These are phyloP conservation scores for Akanthomyces muscarius DNA, from an alignment of 2,329 filamentous ascomycete species.

Conservation along the genomic window DNA sequence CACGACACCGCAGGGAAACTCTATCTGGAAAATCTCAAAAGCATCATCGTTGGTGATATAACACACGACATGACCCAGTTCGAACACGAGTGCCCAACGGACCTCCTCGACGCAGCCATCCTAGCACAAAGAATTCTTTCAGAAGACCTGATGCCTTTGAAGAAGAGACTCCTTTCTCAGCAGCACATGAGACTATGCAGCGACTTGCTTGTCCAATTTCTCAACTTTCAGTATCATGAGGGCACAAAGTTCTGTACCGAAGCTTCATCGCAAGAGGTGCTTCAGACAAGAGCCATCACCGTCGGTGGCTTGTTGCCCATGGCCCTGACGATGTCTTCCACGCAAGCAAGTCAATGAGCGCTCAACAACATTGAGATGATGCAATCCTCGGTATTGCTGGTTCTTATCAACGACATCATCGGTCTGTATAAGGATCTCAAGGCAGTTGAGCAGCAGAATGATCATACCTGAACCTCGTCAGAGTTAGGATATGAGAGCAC, in stretches of 20 bases:
- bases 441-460: conserved; percentile 7
- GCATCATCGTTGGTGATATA: background rate
- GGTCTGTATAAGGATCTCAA: conserved; percentile 15
- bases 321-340: background rate
- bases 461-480: conserved; percentile 16
- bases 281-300: conserved; percentile 5
- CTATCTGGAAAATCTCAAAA: conserved; percentile 14
- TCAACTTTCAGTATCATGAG: conserved; percentile 10
- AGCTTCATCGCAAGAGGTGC: background rate
- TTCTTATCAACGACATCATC: conserved; percentile 15
- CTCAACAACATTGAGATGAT: background rate
- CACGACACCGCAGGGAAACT: conserved; percentile 10
- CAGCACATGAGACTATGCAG: conserved; percentile 1
- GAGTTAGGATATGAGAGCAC: conserved; percentile 2
- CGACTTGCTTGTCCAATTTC: conserved; percentile 5
- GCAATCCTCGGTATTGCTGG: background rate
- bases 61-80: conserved; percentile 9
- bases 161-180: background rate
- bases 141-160: conserved; percentile 14
- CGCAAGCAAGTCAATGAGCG: background rate
- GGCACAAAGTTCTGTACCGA: conserved; percentile 13
- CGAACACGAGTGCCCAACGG: background rate
- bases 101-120: conserved; percentile 1
- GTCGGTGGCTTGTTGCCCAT: conserved; percentile 11
- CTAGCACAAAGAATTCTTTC: conserved; percentile 4